These are phyloP conservation scores for Boletus pseudo-olivaceus DNA, from an alignment of 768 basidiomycete species.

Conservation along the genomic window DNA sequence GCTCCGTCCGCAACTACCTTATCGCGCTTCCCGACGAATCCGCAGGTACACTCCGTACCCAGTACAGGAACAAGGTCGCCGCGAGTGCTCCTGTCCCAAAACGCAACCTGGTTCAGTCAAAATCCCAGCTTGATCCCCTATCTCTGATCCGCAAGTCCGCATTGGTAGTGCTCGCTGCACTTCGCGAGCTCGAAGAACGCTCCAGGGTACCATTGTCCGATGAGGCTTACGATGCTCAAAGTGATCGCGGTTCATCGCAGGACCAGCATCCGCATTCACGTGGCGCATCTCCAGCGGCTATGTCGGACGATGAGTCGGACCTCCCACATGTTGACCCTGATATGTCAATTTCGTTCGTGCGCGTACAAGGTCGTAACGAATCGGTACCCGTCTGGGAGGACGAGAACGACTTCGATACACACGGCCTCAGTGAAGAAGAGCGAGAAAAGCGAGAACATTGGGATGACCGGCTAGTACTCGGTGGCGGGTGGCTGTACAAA, in stretches of 20 bases:
- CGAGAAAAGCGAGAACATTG: constrained; percentile 64
- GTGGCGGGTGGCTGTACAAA: constrained; percentile 79
- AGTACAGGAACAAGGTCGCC: constrained; percentile 56
- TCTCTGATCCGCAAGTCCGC: constrained; percentile 71
- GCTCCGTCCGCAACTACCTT: constrained; percentile 81
- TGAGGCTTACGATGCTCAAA: constrained; percentile 80
- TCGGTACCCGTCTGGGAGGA: constrained; percentile 82
- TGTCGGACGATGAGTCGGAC: constrained; percentile 37
- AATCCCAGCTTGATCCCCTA: constrained; percentile 53
- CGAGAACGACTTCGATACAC: constrained; percentile 45
- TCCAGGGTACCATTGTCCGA: constrained; percentile 73
- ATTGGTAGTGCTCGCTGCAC: constrained; percentile 75
- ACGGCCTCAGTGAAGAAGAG: constrained; percentile 46
- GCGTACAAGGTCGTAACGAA: constrained; percentile 61
- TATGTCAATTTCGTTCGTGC: constrained; percentile 63
- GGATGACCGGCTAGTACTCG: constrained; percentile 79
- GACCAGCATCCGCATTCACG: constrained; percentile 37
- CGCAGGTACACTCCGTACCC: constrained; percentile 48
- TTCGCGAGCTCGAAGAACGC: constrained; percentile 78
- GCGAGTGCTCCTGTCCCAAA: constrained; percentile 31
- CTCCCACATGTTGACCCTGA: constrained; percentile 48
- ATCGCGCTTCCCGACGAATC: constrained; percentile 78
- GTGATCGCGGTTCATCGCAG: constrained; percentile 54
- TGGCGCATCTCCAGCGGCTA: constrained; percentile 40
- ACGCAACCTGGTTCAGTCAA: constrained; percentile 32